Conservation (phyloP, 345 rosid species). For the Gossypium herbaceum region DNA sequence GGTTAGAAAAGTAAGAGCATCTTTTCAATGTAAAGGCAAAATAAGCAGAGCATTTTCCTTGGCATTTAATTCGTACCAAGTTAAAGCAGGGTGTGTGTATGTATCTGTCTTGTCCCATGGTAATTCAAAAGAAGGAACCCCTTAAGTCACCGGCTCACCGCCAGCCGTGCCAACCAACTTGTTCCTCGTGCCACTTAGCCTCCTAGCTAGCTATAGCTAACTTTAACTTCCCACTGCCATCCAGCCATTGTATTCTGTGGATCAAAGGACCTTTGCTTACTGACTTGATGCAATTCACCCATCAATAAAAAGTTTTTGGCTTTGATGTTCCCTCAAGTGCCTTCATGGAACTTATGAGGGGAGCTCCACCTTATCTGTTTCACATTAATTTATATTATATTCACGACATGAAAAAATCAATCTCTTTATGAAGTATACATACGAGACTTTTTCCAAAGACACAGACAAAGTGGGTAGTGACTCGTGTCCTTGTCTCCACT, state of each 20-base stretch:
- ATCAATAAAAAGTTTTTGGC: not conserved
- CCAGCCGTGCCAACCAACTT: not conserved
- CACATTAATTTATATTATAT: not conserved
- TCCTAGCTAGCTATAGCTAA: not conserved
- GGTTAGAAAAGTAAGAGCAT: not conserved
- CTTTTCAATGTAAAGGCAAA: not conserved
- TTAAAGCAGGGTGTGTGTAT: not conserved
- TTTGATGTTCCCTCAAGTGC: not conserved
- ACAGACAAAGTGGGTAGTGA: constrained; percentile 25
- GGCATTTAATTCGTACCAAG: not conserved
- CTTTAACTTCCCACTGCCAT: not conserved
- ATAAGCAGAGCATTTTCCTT: not conserved
- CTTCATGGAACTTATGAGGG: not conserved
- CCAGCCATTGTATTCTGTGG: not conserved
- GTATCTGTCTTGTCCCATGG: not conserved
- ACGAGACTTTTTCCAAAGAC: constrained; percentile 14
- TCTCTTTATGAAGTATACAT: too few species aligned
- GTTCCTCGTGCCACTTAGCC: not conserved
- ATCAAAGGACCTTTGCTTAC: not conserved
- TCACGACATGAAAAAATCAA: not conserved
- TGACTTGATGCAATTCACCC: not conserved
- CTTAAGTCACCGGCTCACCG: not conserved
- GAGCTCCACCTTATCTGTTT: not conserved
- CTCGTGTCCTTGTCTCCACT: constrained; percentile 25
- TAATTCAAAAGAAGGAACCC: not conserved